phyloP scores from a whole-genome alignment of 345 rosid genomes.

The Ceriops decandra region DNA sequence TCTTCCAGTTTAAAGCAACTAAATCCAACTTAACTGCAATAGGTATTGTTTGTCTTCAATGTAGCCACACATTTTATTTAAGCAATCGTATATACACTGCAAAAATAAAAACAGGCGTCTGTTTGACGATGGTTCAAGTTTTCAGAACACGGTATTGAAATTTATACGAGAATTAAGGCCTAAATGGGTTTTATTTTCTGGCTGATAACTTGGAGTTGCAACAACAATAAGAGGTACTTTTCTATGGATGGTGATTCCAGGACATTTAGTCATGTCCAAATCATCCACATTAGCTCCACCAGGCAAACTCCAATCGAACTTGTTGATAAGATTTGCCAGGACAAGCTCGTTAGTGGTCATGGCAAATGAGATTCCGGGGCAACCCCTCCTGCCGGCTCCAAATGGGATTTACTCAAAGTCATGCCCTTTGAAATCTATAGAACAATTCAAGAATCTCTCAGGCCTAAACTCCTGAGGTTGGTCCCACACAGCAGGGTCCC shows the following conservation, averaged over 20 bases:
- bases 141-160: too few species aligned
- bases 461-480: constrained; percentile 32
- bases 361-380: constrained; percentile 29
- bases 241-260: constrained; percentile 26
- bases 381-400: constrained; percentile 39
- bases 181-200: too few species aligned
- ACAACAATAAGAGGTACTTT: constrained; percentile 27
- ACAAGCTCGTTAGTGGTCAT: constrained; percentile 12
- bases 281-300: constrained; percentile 23
- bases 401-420: constrained; percentile 38
- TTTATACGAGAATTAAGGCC: too few species aligned
- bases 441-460: constrained; percentile 31
- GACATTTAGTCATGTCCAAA: constrained; percentile 27
- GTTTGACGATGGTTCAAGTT: too few species aligned
- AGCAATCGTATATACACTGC: too few species aligned
- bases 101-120: too few species aligned
- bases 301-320: constrained; percentile 35
- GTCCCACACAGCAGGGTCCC: constrained; percentile 29
- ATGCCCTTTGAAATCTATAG: constrained; percentile 31
- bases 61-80: too few species aligned
- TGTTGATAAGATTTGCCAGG: constrained; percentile 29
- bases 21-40: too few species aligned
- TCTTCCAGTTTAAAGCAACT: too few species aligned
- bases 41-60: too few species aligned
- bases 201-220: constrained; percentile 14